Percentiles rank a stretch among this genome's conserved stretches.
Evolutionary conservation across 176 grass and related monocot genomes (phyloP).

Genomic region (Triticum timopheevii): DNA sequence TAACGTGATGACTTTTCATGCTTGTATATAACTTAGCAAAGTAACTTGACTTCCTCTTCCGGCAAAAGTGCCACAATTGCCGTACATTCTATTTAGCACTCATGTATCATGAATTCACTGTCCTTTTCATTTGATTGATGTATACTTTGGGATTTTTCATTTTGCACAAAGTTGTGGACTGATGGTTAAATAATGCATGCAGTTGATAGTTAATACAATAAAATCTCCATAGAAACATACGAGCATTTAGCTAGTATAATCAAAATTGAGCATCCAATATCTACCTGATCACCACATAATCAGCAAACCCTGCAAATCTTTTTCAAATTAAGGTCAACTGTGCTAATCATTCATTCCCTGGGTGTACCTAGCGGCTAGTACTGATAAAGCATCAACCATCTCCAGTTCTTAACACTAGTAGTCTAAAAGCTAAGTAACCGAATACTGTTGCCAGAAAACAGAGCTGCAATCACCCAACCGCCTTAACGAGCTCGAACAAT

Average conservation of each 20-base stretch:
- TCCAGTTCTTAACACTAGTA: neutral
- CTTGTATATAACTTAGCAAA: neutral
- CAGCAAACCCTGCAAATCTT: neutral
- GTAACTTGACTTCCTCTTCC: slow-evolving; percentile 16
- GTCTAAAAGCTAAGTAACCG: neutral
- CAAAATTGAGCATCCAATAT: neutral
- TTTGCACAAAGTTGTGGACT: too few species aligned
- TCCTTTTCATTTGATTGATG: too few species aligned
- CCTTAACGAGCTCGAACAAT: neutral
- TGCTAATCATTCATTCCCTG: neutral
- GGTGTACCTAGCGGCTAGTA: neutral
- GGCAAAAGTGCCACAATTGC: neutral
- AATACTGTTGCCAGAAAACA: neutral
- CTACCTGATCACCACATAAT: neutral
- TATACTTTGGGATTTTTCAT: too few species aligned
- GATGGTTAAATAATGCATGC: too few species aligned
- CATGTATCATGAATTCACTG: too few species aligned
- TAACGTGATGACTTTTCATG: neutral
- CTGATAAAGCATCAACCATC: neutral
- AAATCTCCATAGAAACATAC: too few species aligned
- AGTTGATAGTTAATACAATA: too few species aligned
- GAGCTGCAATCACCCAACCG: neutral
- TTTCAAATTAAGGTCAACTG: neutral
- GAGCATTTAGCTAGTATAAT: neutral
- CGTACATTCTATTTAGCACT: too few species aligned